Base-by-base conservation (phyloP, 805 yeast species). In the Yamadazyma insecticola region DNA sequence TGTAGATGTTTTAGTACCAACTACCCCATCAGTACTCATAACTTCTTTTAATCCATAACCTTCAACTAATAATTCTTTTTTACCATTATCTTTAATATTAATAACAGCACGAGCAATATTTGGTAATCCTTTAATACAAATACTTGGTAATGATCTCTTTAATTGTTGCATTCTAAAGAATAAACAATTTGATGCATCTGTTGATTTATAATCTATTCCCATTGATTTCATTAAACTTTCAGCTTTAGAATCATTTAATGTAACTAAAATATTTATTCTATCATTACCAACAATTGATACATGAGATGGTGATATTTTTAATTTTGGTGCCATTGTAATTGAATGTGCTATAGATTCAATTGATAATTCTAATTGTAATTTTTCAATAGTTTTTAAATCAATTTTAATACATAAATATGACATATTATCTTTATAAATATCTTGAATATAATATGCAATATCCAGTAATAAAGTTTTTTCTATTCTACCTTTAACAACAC, bases 21-120 rank as follows among this genome's bases (percentile, higher is more conserved):
- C 67, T 30, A 92, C 87, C 64, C 99, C 99, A 54, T 92, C 97
- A 2, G 97, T 90, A 39, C 87, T 78, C 97, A 92, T 92, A 32
- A 92, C 99, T 29, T 86, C 87, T 50, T 88, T 84, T 44, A 92
- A 66, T 20, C 99, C 99, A 53, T 92, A 92, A 22, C 99, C 99
- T 72, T 92, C 99, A 28, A 92, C 97, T 47, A 92, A 72, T 42
- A 92, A 67, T 62, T 92, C 98, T 55, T 87, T 85, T 55, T 78
- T 83, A 45, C 82, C 80, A 53, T 83, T 84, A 53, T 85, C 92
- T 41, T 78, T 74, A 45, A 92, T 89, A 56, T 90, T 92, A 60
- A 92, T 94, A 40, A 92, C 97, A 5, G 98, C 98, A 55, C 98
- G 80, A 15, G 96, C 69, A 40, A 92, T 89, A 37, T 85, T 89